phyloP scores from a whole-genome alignment of 2,329 filamentous ascomycete genomes.

The Curvularia sp. region DNA sequence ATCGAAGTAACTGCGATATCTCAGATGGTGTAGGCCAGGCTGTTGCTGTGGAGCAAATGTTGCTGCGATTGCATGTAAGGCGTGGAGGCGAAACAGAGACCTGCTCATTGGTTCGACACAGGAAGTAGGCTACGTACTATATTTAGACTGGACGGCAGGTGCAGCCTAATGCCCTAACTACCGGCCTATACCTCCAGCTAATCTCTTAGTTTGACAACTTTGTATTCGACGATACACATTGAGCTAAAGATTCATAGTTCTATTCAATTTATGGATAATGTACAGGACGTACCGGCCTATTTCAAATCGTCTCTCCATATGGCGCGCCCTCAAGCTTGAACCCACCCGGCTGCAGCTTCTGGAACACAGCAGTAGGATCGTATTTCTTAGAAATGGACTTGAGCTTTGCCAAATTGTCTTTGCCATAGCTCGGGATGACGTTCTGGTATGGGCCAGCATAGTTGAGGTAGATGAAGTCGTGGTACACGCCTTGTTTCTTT shows the following conservation, averaged over 20 bases:
- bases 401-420: constrained; percentile 41
- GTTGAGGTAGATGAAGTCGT: constrained; percentile 52
- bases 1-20: background rate
- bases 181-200: background rate
- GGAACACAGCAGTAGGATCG: constrained; percentile 31
- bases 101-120: background rate
- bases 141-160: background rate
- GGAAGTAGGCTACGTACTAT: background rate
- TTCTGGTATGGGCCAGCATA: constrained; percentile 56
- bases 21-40: background rate
- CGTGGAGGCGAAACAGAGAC: background rate
- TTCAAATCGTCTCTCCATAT: constrained; percentile 5
- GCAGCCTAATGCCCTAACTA: background rate
- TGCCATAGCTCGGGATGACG: constrained; percentile 53
- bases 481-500: constrained; percentile 19
- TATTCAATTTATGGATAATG: too few relatives aligned
- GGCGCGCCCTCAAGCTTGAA: constrained; percentile 33
- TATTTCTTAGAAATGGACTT: constrained; percentile 30
- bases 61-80: background rate
- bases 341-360: constrained; percentile 31
- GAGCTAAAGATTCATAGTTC: background rate
- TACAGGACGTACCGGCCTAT: background rate
- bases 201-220: background rate
- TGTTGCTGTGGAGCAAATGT: background rate
- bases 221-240: background rate